phyloP scores from a whole-genome alignment of 163 green algal genomes.

The Chlorella variabilis region DNA sequence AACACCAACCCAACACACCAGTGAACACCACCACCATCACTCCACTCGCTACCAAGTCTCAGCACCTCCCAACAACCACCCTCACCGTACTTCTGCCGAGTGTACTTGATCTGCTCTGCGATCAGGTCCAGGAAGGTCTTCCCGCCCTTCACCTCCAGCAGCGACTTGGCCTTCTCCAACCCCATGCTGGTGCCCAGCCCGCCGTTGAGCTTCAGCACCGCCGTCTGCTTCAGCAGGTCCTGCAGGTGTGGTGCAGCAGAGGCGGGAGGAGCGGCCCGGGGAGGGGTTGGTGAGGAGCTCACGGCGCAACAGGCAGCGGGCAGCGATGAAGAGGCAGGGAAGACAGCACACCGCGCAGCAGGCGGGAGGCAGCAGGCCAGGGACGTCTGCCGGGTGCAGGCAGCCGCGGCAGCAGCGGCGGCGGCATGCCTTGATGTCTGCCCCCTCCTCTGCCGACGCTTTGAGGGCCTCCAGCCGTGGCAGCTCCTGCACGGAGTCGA shows the following conservation, averaged over 20 bases:
- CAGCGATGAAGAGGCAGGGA: not conserved
- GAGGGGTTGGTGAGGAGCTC: too few species aligned
- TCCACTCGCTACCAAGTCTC: not conserved
- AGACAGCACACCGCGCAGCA: too few species aligned
- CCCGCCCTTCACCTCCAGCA: slow-evolving; percentile 82
- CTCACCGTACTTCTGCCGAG: slow-evolving; percentile 70
- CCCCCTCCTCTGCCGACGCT: slow-evolving; percentile 6
- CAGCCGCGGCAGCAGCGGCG: too few species aligned
- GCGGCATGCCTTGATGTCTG: slow-evolving; percentile 64
- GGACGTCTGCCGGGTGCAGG: too few species aligned
- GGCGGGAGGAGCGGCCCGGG: too few species aligned
- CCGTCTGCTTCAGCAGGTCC: slow-evolving; percentile 81
- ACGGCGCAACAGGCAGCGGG: not conserved
- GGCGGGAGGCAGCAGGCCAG: too few species aligned
- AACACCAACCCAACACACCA: too few species aligned
- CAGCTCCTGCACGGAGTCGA: slow-evolving; percentile 73
- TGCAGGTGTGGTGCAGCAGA: too few species aligned
- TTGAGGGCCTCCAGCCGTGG: slow-evolving; percentile 60
- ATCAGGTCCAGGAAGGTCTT: slow-evolving; percentile 98
- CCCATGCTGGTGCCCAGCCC: slow-evolving; percentile 95
- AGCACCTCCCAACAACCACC: not conserved
- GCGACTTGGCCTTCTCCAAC: slow-evolving; percentile 91
- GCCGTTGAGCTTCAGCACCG: slow-evolving; percentile 97
- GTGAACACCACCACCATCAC: too few species aligned
- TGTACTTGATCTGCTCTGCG: slow-evolving; percentile 91